phyloP scores from a whole-genome alignment of 148 eudicot species.

The Silene uniflora region DNA sequence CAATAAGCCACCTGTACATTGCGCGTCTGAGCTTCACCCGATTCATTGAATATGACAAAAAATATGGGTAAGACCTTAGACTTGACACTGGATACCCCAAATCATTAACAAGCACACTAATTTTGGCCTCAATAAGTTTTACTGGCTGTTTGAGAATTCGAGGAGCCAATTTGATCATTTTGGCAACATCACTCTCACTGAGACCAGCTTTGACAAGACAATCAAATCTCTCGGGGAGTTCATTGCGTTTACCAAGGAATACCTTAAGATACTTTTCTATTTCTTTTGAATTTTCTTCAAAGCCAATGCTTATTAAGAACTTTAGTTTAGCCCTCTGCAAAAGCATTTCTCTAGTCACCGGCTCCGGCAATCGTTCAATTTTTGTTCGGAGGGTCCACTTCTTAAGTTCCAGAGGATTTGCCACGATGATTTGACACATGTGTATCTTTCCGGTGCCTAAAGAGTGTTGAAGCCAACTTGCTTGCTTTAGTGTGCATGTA shows the following conservation, averaged over 20 bases:
- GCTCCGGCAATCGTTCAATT: slow-evolving; percentile 27
- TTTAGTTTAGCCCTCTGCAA: slow-evolving; percentile 13
- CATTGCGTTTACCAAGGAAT: no score
- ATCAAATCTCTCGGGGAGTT: no score
- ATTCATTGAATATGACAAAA: slow-evolving; percentile 38
- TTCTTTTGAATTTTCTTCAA: no score
- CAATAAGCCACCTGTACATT: slow-evolving; percentile 65
- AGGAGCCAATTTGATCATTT: no score
- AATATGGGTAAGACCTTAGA: slow-evolving; percentile 45
- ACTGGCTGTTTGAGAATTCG: no score
- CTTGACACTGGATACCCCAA: slow-evolving; percentile 59
- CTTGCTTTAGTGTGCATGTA: slow-evolving; percentile 43
- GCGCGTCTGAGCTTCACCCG: slow-evolving; percentile 60
- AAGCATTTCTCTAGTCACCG: slow-evolving; percentile 15
- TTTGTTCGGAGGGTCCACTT: slow-evolving; percentile 49
- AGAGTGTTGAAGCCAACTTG: slow-evolving; percentile 41
- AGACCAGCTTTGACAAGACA: no score
- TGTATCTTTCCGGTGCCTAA: slow-evolving; percentile 37
- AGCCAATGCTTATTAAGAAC: no score
- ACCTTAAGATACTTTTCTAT: no score
- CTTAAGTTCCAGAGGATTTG: slow-evolving; percentile 51
- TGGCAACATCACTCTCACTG: no score
- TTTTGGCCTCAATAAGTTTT: slow-evolving; percentile 36
- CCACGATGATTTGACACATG: slow-evolving; percentile 42
- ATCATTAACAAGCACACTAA: slow-evolving; percentile 50